Base-by-base conservation (phyloP, 805 yeast species). In the Metschnikowia gruessii region DNA sequence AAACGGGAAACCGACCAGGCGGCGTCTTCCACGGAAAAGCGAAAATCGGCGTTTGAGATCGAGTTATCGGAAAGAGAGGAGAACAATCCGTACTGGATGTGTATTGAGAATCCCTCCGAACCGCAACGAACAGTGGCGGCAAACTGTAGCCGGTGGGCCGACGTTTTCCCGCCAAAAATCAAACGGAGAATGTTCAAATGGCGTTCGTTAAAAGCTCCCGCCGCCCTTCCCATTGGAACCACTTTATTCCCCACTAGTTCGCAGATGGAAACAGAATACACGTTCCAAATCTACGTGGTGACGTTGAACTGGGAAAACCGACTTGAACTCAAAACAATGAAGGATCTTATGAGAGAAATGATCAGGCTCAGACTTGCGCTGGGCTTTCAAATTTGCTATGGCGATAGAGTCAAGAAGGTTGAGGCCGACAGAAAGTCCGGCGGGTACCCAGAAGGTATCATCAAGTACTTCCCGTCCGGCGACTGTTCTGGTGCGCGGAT, bases 141-240 rank as follows among this genome's bases (percentile, higher is more conserved):
- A 7, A 40, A 43, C 28, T 75, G 79, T 37, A 92, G 95, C 5
- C 77, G 95, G 48, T 94, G 99, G 99, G 83, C 83, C 46, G 89
- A 86, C 64, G 95, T 90, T 1, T 88, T 88, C 56, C 96, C 98
- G 0, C 76, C 77, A 12, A 77, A 79, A 36, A 81, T 83, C 13
- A 80, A 77, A 43, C 72, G 87, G 44, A 79, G 80, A 55, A 70
- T 83, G 13, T 83, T 91, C 42, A 91, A 91, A 60, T 94, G 99
- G 99, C 79, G 88, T 43, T 91, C 98, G 0, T 74, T 95, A 43
- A 84, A 90, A 12, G 81, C 97, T 0, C 99, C 99, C 0, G 97
- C 98, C 0, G 85, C 95, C 6, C 70, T 94, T 21, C 99, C 99
- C 0, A 70, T 87, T 0, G 82, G 89, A 2, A 82, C 95, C 0